Evolutionary conservation across 2,329 filamentous ascomycete genomes (phyloP).

Genomic region (Pleochaeta shiraiana): DNA sequence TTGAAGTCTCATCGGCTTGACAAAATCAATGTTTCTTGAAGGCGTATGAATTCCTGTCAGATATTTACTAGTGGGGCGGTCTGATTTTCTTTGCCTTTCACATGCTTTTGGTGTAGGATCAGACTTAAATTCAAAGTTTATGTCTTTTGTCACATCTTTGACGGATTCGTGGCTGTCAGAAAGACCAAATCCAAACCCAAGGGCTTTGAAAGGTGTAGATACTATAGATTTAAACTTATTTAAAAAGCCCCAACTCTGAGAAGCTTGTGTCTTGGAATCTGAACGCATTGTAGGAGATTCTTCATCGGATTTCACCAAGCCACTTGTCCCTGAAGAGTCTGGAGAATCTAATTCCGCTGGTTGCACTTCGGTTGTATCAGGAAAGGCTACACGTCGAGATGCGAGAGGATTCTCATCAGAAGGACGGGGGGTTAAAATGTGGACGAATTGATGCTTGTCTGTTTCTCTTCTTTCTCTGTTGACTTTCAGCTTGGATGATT

Average conservation of each 20-base stretch:
- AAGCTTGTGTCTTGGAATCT: no score
- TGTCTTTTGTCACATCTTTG: background rate
- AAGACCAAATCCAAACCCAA: background rate
- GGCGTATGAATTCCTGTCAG: background rate
- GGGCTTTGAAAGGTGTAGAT: conserved; percentile 1
- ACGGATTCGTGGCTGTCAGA: background rate
- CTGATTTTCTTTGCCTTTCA: background rate
- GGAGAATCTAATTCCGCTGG: no score
- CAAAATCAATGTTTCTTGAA: background rate
- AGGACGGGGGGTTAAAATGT: no score
- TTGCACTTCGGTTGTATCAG: no score
- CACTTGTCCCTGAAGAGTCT: no score
- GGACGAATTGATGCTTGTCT: no score
- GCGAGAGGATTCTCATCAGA: no score
- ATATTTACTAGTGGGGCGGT: background rate
- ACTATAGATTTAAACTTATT: conserved; percentile 3
- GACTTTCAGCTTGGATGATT: no score
- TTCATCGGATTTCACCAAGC: no score
- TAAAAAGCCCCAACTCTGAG: background rate
- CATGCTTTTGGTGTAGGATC: background rate
- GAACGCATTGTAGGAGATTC: no score
- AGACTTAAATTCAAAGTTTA: background rate
- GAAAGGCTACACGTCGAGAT: no score
- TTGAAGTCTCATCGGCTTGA: background rate
- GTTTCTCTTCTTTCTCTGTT: no score